Percentiles rank a stretch among this genome's conserved stretches.
These are phyloP conservation scores for Mycena venus DNA, from an alignment of 768 basidiomycete species.

Conservation along the genomic window DNA sequence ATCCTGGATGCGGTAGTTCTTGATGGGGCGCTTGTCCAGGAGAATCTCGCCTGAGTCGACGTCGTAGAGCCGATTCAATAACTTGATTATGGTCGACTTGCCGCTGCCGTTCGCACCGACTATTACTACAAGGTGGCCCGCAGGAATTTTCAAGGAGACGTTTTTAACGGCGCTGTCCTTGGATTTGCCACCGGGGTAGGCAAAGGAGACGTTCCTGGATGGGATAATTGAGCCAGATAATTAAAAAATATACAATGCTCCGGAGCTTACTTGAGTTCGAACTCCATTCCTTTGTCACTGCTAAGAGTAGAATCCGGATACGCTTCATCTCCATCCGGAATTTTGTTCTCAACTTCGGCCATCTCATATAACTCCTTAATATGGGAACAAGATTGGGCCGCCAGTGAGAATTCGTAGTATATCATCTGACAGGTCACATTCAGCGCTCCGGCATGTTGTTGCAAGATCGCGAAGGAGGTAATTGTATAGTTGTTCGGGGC, in stretches of 20 bases:
- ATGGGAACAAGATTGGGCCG: slow-evolving; percentile 1
- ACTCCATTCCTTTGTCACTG: slow-evolving; percentile 21
- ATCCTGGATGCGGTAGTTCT: slow-evolving; percentile 41
- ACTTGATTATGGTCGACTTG: slow-evolving; percentile 49
- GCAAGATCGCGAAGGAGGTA: slow-evolving; percentile 43
- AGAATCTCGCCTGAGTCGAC: slow-evolving; percentile 42
- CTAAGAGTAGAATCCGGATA: slow-evolving; percentile 38
- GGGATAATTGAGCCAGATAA: not conserved
- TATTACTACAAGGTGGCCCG: slow-evolving; percentile 47
- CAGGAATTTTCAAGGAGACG: slow-evolving; percentile 43
- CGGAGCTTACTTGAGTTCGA: slow-evolving; percentile 16
- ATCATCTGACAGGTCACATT: slow-evolving; percentile 25
- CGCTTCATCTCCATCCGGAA: slow-evolving; percentile 38
- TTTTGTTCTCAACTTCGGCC: slow-evolving; percentile 33
- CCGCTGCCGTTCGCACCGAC: slow-evolving; percentile 52
- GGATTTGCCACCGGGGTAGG: slow-evolving; percentile 44
- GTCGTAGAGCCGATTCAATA: slow-evolving; percentile 49
- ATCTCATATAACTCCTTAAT: slow-evolving; percentile 37
- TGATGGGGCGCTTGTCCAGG: slow-evolving; percentile 48
- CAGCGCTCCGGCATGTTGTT: slow-evolving; percentile 38
- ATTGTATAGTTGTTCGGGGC: slow-evolving; percentile 41
- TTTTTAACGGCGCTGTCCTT: slow-evolving; percentile 32
- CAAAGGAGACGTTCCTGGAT: slow-evolving; percentile 52
- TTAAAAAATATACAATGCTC: not conserved
- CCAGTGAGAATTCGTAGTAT: not conserved